Conservation (phyloP, 164 flowering plant species). For the Vitis rotundifolia region DNA sequence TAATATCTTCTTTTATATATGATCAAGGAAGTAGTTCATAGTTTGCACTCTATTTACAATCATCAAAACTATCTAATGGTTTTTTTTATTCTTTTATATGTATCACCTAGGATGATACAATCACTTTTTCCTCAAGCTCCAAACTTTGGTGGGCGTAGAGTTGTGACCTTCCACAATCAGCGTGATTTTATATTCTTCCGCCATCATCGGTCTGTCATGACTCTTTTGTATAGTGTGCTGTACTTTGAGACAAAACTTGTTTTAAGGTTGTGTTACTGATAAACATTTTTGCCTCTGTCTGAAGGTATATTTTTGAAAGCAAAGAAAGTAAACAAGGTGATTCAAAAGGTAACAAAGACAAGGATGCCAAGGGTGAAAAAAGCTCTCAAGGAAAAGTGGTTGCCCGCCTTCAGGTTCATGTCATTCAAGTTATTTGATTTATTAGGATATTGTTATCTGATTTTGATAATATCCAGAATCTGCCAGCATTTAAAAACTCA, state of each 20-base stretch:
- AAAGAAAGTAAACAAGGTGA: conserved; percentile 61
- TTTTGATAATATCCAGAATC: not conserved
- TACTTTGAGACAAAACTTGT: not conserved
- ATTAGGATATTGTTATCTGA: not conserved
- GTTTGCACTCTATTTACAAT: not conserved
- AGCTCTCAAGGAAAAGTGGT: conserved; percentile 40
- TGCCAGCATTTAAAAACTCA: not conserved
- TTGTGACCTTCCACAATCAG: conserved; percentile 95
- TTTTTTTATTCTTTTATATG: conserved; percentile 13
- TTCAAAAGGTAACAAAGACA: conserved; percentile 39
- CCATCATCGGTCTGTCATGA: conserved; percentile 76
- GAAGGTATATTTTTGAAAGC: conserved; percentile 75
- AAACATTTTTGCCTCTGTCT: not conserved
- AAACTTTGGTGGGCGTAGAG: conserved; percentile 82
- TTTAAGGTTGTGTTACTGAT: not conserved
- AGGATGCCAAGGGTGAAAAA: conserved; percentile 37
- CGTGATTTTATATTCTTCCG: conserved; percentile 93
- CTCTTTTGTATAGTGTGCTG: not conserved
- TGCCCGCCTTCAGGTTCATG: conserved; percentile 84
- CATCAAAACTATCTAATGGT: not conserved
- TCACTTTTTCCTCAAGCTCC: conserved; percentile 90
- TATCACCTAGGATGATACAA: conserved; percentile 59
- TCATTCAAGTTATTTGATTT: not conserved
- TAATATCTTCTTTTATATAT: conserved; percentile 5
- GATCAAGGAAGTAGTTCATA: not conserved